A percentile compares a stretch with the other conserved stretches of the same genome.
Conservation (phyloP, 2,329 filamentous ascomycete genomes). For the Colletotrichum viniferum region DNA sequence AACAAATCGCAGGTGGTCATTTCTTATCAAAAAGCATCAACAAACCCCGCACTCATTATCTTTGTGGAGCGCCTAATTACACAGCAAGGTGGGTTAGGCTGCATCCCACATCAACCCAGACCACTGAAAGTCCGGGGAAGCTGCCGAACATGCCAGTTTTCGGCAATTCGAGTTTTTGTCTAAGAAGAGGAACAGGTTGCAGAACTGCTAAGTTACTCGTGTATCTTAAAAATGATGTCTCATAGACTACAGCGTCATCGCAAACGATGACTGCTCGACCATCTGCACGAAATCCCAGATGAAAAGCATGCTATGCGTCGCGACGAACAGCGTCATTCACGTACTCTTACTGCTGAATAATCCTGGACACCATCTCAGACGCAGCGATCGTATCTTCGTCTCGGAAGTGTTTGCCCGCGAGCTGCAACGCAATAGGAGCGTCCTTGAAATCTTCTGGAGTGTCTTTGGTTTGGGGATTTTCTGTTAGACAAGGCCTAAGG, state of each 20-base stretch:
- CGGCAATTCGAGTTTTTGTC: not conserved
- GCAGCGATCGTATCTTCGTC: constrained; percentile 14
- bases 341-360: not conserved
- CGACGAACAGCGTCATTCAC: not conserved
- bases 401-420: constrained; percentile 1
- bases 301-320: not conserved
- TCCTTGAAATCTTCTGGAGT: not conserved
- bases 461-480: not conserved
- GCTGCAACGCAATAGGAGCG: not conserved
- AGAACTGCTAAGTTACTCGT: not conserved
- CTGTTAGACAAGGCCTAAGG: not conserved
- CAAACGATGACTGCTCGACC: not conserved
- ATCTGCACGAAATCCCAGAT: rapidly evolving
- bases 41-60: not conserved
- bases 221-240: not conserved
- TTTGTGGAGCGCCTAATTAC: not conserved
- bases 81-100: not conserved
- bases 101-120: not conserved
- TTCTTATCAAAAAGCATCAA: not conserved
- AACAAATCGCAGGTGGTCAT: not conserved
- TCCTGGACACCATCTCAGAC: not conserved
- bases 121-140: not conserved
- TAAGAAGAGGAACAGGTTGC: not conserved
- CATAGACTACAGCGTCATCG: not conserved
- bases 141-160: not conserved